These are phyloP conservation scores for Pichia sp. DNA, from an alignment of 1,139 yeast genomes.

Conservation along the genomic window DNA sequence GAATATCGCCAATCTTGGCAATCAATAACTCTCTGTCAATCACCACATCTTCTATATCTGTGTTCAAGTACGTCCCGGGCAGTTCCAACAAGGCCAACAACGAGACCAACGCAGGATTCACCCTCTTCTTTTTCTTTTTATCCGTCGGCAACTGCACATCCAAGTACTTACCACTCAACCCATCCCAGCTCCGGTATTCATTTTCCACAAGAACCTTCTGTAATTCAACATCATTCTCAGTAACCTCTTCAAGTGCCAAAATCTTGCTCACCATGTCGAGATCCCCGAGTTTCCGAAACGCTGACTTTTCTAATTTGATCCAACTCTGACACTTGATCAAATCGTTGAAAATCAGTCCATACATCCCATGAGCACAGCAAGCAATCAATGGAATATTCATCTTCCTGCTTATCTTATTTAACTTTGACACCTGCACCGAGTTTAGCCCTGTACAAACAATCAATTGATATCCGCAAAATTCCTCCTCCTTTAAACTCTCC, in stretches of 20 bases:
- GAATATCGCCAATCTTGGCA: conserved; percentile 28
- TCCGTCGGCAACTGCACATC: conserved; percentile 36
- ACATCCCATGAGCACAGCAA: conserved; percentile 71
- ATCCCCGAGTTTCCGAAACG: conserved; percentile 43
- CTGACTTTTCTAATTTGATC: conserved; percentile 50
- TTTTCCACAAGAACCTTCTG: conserved; percentile 55
- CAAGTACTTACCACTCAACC: conserved; percentile 29
- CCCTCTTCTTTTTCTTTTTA: conserved; percentile 50
- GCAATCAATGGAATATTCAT: conserved; percentile 62
- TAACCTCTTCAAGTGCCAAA: conserved; percentile 40
- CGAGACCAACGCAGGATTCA: conserved; percentile 60
- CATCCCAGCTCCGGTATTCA: conserved; percentile 41
- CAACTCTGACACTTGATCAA: conserved; percentile 57
- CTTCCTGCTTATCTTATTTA: conserved; percentile 54
- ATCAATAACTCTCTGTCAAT: conserved; percentile 26
- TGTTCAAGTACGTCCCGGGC: conserved; percentile 12
- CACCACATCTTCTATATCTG: conserved; percentile 22
- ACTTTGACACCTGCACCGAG: conserved; percentile 37
- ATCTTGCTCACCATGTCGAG: conserved; percentile 52
- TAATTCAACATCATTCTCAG: conserved; percentile 37
- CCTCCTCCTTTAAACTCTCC: conserved; percentile 32
- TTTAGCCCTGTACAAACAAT: conserved; percentile 70
- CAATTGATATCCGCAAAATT: conserved; percentile 59
- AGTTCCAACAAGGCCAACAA: conserved; percentile 51
- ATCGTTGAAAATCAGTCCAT: conserved; percentile 79